Base-by-base conservation (phyloP, 2,329 filamentous ascomycete genomes). In the Colletotrichum camelliae region DNA sequence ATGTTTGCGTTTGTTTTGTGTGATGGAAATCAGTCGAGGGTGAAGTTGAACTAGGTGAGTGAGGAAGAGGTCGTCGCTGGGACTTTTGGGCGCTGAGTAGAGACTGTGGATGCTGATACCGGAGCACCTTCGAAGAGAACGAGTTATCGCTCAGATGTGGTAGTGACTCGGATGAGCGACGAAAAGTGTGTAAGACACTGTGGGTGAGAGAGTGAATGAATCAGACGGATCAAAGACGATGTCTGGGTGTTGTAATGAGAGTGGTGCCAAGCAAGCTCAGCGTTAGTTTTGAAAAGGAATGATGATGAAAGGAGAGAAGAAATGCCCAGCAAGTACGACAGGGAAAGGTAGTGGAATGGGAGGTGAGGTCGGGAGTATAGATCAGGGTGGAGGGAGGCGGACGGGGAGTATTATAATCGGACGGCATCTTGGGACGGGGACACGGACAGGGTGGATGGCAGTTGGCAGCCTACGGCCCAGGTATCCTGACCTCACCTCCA, bases 181-280 rank as follows among this genome's bases (percentile, higher is more conserved):
- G 67, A 68, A 62, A 43, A 65, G 71, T 77, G 74, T 76, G 69
- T 70, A 61, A 66, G 70, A 72, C 62, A 72, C 24, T 35, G 37
- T 65, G 43, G 43, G 62, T 55, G 61, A 60, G 62, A 70, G 74
- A 81, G 81, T 70, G 80, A 84, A 80, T 73, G 82, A 78, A 82
- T 79, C 78, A 81, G 81, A 80, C 79, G 81, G 78, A 77, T 76
- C 74, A 61, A 65, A 77, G 77, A 77, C 57, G 78, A 75, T 76
- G 80, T 80, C 78, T 78, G 79, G 58, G 39, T 35, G 73, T 77
- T 70, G 78, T 80, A 83, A 83, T 74, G 82, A 83, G 78, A 81
- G 83, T 84, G 79, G 80, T 84, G 83, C 81, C 81, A 81, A 84
- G 82, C 83, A 81, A 79, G 76, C 76, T 77, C 70, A 75, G 74